Base-by-base conservation (phyloP, 139 green algal species). In the Eudorina sp. region DNA sequence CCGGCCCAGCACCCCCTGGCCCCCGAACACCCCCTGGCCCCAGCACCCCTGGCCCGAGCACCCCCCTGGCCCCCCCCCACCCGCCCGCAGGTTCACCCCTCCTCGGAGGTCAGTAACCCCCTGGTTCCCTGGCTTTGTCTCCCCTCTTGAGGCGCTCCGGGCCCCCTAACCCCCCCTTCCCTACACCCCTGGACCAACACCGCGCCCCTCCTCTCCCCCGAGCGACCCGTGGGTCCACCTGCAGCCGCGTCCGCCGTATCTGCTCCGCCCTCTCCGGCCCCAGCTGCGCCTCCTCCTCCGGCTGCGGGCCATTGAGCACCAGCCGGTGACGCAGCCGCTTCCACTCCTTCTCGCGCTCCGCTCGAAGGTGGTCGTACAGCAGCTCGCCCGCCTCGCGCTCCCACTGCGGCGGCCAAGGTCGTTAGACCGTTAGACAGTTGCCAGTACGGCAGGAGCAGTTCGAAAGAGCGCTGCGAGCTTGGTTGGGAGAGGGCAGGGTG, bases 311-410 rank as follows among this genome's bases (percentile, higher is more conserved):
- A 29, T 62, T 9, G 8, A 41, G n/a, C 27, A 81, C 46, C 2
- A 85, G 78, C 55, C 31, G 23, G 38, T 85, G 60, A 1, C 78
- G 78, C 58, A 74, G 13, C 27, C 80, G 60, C 80, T 86, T 86
- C 80, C 80, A 86, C 43, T 86, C 80, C 60, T 86, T 86, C 43
- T 86, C 80, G 14, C 80, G 80, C 60, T 86, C 80, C 2, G 14
- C 80, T 8, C 43, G 23, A 7, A 86, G 60, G 60, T 86, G 40
- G 3, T 76, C n/a, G 0, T 11, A 19, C 43, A 86, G 80, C 80
- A 86, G n/a, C 11, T 41, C 41, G 18, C 25, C 16, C 6, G 80
- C 80, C n/a, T 86, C 80, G n/a, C 80, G 80, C 60, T 86, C 41
- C 80, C 80, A 86, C 80, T 86, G 80, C 29, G n/a, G n/a, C n/a